Evolutionary conservation across 495 filamentous ascomycete genomes (phyloP).

Genomic region (Lentithecium fluviatile): DNA sequence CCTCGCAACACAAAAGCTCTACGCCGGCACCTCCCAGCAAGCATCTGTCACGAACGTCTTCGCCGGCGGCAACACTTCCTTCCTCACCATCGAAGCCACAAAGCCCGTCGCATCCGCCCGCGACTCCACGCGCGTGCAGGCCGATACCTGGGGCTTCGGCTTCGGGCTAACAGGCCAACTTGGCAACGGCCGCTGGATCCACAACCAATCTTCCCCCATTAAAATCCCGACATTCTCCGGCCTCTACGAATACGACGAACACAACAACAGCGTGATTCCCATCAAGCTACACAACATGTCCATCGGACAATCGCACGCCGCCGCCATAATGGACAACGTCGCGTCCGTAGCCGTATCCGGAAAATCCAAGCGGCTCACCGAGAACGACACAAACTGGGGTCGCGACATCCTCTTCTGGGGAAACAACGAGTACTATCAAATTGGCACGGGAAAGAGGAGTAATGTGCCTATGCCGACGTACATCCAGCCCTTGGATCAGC

Average conservation of each 20-base stretch:
- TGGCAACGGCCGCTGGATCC: conserved; percentile 87
- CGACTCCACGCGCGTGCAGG: conserved; percentile 51
- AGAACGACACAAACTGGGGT: conserved; percentile 74
- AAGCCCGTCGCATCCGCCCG: conserved; percentile 47
- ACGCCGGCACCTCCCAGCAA: conserved; percentile 57
- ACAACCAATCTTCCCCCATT: conserved; percentile 71
- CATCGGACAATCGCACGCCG: conserved; percentile 74
- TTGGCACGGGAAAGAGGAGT: conserved; percentile 85
- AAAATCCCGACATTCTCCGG: conserved; percentile 83
- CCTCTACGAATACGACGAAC: conserved; percentile 83
- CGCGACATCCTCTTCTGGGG: conserved; percentile 90
- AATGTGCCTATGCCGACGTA: conserved; percentile 72
- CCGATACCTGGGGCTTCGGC: conserved; percentile 84
- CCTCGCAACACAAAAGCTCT: conserved; percentile 67
- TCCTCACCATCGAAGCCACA: conserved; percentile 78
- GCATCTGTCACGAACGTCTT: conserved; percentile 69
- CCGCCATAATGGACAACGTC: conserved; percentile 78
- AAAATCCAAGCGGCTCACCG: conserved; percentile 38
- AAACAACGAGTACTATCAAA: conserved; percentile 87
- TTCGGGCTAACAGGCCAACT: conserved; percentile 79
- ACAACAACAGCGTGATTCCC: conserved; percentile 60
- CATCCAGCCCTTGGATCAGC: conserved; percentile 68
- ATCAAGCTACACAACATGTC: conserved; percentile 72
- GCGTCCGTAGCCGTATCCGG: conserved; percentile 58
- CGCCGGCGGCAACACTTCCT: conserved; percentile 82